Evolutionary conservation across 176 grass and related monocot species (phyloP).

Genomic region (Musa schizocarpa): DNA sequence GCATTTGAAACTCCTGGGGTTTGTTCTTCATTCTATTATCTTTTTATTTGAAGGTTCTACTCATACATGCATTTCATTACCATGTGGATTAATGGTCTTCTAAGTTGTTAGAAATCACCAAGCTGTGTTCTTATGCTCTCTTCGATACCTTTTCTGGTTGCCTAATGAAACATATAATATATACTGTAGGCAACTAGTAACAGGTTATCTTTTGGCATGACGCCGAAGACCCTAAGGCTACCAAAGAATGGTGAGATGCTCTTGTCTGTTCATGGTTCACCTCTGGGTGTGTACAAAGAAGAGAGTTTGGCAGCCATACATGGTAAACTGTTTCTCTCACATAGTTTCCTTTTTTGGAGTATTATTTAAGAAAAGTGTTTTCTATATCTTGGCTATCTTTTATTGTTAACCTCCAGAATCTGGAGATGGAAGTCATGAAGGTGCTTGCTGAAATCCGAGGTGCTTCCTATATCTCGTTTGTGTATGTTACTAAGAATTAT

Average conservation of each 20-base stretch:
- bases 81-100: background rate
- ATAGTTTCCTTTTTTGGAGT: background rate
- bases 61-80: background rate
- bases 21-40: constrained; percentile 13
- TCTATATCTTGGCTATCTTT: background rate
- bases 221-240: constrained; percentile 64
- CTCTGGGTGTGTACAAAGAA: constrained; percentile 78
- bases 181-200: constrained; percentile 38
- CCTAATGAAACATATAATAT: background rate
- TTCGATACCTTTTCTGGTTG: too few species aligned
- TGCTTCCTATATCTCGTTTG: background rate
- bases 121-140: too few species aligned
- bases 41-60: background rate
- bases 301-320: constrained; percentile 59
- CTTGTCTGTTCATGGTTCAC: constrained; percentile 73
- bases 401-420: constrained; percentile 46
- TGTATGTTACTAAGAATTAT: background rate
- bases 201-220: constrained; percentile 67
- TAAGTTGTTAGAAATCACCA: too few species aligned
- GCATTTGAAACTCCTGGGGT: constrained; percentile 72
- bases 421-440: constrained; percentile 31
- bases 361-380: background rate
- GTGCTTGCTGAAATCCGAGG: background rate
- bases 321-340: constrained; percentile 26
- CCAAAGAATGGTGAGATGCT: constrained; percentile 86